Evolutionary conservation across 805 yeast genomes (phyloP), one percentile per base, ranked within the genome.

Genomic region (Jamesozyma jinghongensis): DNA sequence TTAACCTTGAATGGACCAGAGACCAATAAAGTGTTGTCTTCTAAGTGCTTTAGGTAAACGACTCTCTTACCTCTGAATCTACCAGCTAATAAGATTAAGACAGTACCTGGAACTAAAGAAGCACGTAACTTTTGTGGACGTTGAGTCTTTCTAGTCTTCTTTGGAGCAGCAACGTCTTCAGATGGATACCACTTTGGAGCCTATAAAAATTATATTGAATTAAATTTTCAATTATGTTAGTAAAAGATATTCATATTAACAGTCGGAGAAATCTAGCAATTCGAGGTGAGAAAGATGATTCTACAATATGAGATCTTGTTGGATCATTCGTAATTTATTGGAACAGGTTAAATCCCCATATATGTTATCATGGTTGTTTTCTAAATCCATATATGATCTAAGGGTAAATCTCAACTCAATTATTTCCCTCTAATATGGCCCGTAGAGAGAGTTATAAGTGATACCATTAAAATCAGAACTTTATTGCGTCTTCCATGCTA

Each of bases 61-160:
- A 90, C 97, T 75, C 97, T 87, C 85, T 88, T 90, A 70, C 97
- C 97, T 74, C 97, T 85, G 94, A 86, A 88, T 74, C 95, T 85
- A 70, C 97, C 97, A 64, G 97, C 96, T 67, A 88, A 81, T 69
- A 88, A 75, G 73, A 88, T 88, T 68, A 90, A 77, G 58, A 88
- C 96, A 65, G 97, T 82, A 70, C 97, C 97, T 71, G 96, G 96
- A 57, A 83, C 92, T 66, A 88, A 77, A 51, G 95, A 82, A 63
- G 94, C 77, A 73, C 97, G 87, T 71, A 90, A 78, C 73, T 83
- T 83, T 73, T 85, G 90, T 66, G 96, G 92, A 68, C 86, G 84
- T 62, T 75, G 74, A 61, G 86, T 67, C 81, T 86, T 85, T 81
- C 95, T 84, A 67, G 85, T 68, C 71, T 76, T 77, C 76, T 82